Conservation (phyloP, 78 protist genomes). For the Dictyostelium purpureum region DNA sequence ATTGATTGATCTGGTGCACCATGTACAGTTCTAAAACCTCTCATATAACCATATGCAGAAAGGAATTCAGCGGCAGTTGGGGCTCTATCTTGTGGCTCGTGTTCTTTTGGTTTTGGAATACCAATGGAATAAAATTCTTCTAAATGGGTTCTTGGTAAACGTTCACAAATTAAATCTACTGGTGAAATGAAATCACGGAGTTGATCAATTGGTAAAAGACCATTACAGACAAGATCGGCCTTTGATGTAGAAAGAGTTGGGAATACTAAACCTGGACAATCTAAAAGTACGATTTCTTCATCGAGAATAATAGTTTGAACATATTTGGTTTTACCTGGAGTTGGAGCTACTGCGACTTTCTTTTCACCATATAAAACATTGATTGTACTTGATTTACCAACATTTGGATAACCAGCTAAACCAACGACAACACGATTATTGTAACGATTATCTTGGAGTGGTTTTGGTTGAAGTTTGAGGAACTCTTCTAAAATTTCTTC, state of each 20-base stretch:
- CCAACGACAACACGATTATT: conserved; percentile 82
- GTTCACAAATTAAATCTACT: conserved; percentile 38
- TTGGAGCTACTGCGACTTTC: conserved; percentile 93
- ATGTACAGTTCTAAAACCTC: conserved; percentile 83
- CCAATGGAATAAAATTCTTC: conserved; percentile 78
- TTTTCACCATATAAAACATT: conserved; percentile 94
- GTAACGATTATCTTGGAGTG: conserved; percentile 42
- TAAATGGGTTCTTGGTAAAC: conserved; percentile 76
- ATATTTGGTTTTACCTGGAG: conserved; percentile 99
- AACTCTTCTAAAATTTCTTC: conserved; percentile 57
- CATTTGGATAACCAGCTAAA: conserved; percentile 99
- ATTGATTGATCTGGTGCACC: conserved; percentile 80
- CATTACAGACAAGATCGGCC: conserved; percentile 94
- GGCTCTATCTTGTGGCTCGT: conserved; percentile 63
- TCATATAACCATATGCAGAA: conserved; percentile 64
- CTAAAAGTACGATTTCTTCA: conserved; percentile 87
- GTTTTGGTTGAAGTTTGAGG: conserved; percentile 8
- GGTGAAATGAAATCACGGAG: conserved; percentile 86
- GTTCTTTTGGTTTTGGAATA: conserved; percentile 74
- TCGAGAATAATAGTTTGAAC: conserved; percentile 95
- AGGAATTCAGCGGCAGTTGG: conserved; percentile 71
- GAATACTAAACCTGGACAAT: conserved; percentile 99
- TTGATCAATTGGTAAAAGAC: conserved; percentile 96
- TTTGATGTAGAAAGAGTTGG: conserved; percentile 91
- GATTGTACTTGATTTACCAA: conserved; percentile 97